A percentile compares a stretch with the other conserved stretches of the same genome.
Evolutionary conservation across 495 filamentous ascomycete genomes (phyloP).

Genomic region (Lasiosphaeriaceae sp.): DNA sequence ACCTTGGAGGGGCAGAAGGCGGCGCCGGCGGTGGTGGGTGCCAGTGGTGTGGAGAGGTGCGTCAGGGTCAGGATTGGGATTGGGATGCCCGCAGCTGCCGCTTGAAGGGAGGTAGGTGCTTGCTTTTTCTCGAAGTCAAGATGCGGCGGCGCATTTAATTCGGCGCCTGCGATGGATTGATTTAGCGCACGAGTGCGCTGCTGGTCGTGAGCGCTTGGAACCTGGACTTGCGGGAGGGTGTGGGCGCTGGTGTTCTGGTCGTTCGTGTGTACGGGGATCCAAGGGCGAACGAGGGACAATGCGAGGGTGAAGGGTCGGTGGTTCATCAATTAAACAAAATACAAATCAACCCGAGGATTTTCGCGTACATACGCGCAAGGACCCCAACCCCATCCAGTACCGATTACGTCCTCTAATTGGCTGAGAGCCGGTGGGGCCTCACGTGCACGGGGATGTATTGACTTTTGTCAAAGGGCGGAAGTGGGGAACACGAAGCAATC

Average conservation of each 20-base stretch:
- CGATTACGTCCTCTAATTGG: not conserved
- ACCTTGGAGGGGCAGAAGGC: not conserved
- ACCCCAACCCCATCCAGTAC: not conserved
- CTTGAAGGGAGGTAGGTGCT: not conserved
- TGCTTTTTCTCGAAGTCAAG: too few relatives aligned
- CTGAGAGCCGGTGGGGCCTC: too few relatives aligned
- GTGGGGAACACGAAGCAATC: too few relatives aligned
- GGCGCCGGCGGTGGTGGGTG: not conserved
- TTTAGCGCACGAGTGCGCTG: too few relatives aligned
- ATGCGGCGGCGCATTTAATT: not conserved
- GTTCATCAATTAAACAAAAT: constrained; percentile 25
- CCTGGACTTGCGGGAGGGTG: too few relatives aligned
- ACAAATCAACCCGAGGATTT: not conserved
- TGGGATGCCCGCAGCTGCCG: constrained; percentile 2
- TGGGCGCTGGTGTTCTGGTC: not conserved
- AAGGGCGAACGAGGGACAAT: not conserved
- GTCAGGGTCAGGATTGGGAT: constrained; percentile 1
- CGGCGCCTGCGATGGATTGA: too few relatives aligned
- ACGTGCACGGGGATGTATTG: too few relatives aligned
- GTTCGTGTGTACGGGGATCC: not conserved
- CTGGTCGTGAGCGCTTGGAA: too few relatives aligned
- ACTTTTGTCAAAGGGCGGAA: too few relatives aligned
- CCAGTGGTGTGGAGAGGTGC: not conserved
- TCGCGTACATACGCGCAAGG: not conserved
- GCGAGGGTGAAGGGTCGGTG: constrained; percentile 11